Evolutionary conservation across 2,329 filamentous ascomycete genomes (phyloP).

Genomic region (Claviceps monticola): DNA sequence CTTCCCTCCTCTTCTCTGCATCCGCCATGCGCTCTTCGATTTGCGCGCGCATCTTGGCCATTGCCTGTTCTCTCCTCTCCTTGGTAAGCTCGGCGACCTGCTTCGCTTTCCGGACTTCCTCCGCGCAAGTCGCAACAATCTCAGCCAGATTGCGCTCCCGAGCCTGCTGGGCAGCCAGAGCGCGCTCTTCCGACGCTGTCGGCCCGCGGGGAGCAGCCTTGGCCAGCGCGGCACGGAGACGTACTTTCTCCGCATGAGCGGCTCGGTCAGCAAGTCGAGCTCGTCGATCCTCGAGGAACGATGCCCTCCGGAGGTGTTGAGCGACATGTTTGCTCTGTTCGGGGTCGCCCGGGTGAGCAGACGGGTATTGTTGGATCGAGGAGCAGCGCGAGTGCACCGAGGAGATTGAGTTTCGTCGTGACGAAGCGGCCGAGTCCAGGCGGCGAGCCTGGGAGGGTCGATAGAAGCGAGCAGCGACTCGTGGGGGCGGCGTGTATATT

Average conservation of each 20-base stretch:
- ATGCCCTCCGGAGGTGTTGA: constrained; percentile 65
- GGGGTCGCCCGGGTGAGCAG: constrained; percentile 28
- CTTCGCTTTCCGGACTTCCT: constrained; percentile 72
- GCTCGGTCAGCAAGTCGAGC: constrained; percentile 67
- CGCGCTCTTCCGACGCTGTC: constrained; percentile 59
- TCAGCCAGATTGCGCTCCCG: constrained; percentile 70
- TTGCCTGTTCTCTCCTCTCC: constrained; percentile 63
- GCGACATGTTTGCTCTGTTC: constrained; percentile 65
- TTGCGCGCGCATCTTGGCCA: constrained; percentile 53
- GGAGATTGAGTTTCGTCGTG: constrained; percentile 66
- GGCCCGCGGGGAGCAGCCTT: constrained; percentile 54
- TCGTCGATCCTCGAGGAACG: constrained; percentile 69
- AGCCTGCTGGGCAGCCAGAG: constrained; percentile 62
- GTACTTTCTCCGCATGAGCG: constrained; percentile 72
- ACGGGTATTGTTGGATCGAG: constrained; percentile 38
- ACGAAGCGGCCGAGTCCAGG: constrained; percentile 64
- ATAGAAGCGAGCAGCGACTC: constrained; percentile 68
- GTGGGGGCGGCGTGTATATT: constrained; percentile 52
- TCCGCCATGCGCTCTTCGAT: constrained; percentile 73
- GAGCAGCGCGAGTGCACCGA: constrained; percentile 61
- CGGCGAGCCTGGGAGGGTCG: constrained; percentile 51
- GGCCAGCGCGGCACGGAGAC: constrained; percentile 57
- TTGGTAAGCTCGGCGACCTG: constrained; percentile 72
- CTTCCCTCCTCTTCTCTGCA: constrained; percentile 56
- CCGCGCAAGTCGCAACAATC: constrained; percentile 67